phyloP scores from a whole-genome alignment of 352 stramenopile genomes.

The Aphanomyces astaci region DNA sequence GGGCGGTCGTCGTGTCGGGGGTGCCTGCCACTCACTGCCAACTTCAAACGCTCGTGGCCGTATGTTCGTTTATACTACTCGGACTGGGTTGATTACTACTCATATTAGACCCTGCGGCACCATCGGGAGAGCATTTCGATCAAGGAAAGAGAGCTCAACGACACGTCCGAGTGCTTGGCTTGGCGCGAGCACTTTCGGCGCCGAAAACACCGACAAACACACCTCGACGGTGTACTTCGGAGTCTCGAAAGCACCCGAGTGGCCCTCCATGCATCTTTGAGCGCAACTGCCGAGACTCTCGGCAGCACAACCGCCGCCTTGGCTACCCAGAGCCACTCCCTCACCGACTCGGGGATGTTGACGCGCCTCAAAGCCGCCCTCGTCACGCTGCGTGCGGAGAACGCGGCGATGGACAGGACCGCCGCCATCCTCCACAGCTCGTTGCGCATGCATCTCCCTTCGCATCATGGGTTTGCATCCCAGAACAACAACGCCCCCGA shows the following conservation, averaged over 20 bases:
- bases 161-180: background rate
- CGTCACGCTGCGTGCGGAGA: background rate
- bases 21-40: no score
- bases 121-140: background rate
- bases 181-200: background rate
- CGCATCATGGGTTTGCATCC: no score
- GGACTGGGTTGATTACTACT: no score
- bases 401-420: background rate
- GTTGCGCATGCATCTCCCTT: no score
- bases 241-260: background rate
- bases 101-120: background rate
- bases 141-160: background rate
- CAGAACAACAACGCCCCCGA: no score
- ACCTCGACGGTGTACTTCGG: background rate
- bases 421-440: background rate
- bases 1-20: background rate
- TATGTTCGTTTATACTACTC: no score
- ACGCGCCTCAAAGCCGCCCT: background rate
- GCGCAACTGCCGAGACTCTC: background rate
- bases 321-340: background rate
- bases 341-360: constrained; percentile 9
- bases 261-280: background rate
- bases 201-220: background rate
- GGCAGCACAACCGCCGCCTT: background rate
- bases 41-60: background rate